These are phyloP conservation scores for Amylocarpus encephaloides DNA, from an alignment of 2,329 filamentous ascomycete species.

Conservation along the genomic window DNA sequence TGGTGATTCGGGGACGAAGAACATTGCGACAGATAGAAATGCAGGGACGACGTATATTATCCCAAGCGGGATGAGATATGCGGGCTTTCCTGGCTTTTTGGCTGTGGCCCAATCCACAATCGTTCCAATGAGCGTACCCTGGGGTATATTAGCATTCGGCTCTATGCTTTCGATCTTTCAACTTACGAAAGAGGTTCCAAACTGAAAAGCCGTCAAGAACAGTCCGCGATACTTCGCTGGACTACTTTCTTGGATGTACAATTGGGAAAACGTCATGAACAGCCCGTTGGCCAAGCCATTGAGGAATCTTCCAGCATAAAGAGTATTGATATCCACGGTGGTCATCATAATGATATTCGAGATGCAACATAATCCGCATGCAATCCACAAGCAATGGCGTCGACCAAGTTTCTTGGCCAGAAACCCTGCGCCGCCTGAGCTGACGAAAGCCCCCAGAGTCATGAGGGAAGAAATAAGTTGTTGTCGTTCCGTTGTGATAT, in stretches of 20 bases:
- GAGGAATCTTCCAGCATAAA: constrained; percentile 48
- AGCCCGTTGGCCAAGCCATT: constrained; percentile 41
- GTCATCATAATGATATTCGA: constrained; percentile 54
- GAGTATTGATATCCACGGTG: constrained; percentile 43
- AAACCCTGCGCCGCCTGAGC: constrained; percentile 39
- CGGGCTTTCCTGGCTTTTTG: constrained; percentile 18
- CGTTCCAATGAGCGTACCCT: constrained; percentile 39
- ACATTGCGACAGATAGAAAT: constrained; percentile 48
- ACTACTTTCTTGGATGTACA: constrained; percentile 41
- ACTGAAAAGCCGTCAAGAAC: constrained; percentile 42
- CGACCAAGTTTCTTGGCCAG: constrained; percentile 39
- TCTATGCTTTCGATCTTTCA: constrained; percentile 32
- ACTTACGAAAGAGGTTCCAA: constrained; percentile 41
- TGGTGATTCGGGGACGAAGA: constrained; percentile 54
- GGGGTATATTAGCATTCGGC: not conserved
- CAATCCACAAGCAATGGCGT: constrained; percentile 39
- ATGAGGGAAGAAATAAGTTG: constrained; percentile 45
- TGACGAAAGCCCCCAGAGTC: constrained; percentile 44
- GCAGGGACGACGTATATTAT: constrained; percentile 26
- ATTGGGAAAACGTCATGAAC: constrained; percentile 14
- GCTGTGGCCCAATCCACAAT: constrained; percentile 44
- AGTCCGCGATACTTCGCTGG: constrained; percentile 43
- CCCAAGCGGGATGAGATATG: constrained; percentile 33
- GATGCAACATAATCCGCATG: constrained; percentile 41
- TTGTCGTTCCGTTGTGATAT: constrained; percentile 40